These are phyloP conservation scores for Mycena rebaudengoi DNA, from an alignment of 768 basidiomycete species.

Conservation along the genomic window DNA sequence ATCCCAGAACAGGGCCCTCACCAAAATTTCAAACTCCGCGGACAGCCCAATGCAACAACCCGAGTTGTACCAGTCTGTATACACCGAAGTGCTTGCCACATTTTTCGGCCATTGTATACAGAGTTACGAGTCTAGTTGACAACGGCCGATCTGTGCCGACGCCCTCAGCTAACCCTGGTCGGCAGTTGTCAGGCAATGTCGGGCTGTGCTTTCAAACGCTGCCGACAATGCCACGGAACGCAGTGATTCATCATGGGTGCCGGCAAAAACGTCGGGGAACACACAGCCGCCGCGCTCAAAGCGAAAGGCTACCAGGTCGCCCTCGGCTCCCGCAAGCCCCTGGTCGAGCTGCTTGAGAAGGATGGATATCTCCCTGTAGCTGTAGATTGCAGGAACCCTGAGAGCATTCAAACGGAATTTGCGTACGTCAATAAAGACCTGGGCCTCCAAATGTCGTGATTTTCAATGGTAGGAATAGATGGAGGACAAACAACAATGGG, in stretches of 20 bases:
- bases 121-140: no score
- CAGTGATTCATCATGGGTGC: slow-evolving; percentile 26
- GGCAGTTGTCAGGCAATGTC: no score
- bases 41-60: no score
- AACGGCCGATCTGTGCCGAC: no score
- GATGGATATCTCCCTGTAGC: slow-evolving; percentile 35
- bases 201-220: no score
- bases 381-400: slow-evolving; percentile 40
- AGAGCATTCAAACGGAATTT: slow-evolving; percentile 41
- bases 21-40: no score
- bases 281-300: slow-evolving; percentile 15
- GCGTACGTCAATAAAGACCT: slow-evolving; percentile 36
- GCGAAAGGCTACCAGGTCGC: slow-evolving; percentile 25
- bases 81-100: no score
- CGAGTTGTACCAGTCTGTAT: no score
- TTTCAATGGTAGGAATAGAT: slow-evolving; percentile 41
- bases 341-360: neutral
- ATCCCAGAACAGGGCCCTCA: no score
- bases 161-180: no score
- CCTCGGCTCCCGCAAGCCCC: slow-evolving; percentile 24
- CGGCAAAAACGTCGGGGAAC: slow-evolving; percentile 22
- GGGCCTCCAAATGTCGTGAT: slow-evolving; percentile 49
- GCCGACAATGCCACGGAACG: no score
- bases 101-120: no score
- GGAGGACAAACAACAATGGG: neutral